Base-by-base conservation (phyloP, 1,139 yeast genomes). In the Geotrichum restrictum region DNA sequence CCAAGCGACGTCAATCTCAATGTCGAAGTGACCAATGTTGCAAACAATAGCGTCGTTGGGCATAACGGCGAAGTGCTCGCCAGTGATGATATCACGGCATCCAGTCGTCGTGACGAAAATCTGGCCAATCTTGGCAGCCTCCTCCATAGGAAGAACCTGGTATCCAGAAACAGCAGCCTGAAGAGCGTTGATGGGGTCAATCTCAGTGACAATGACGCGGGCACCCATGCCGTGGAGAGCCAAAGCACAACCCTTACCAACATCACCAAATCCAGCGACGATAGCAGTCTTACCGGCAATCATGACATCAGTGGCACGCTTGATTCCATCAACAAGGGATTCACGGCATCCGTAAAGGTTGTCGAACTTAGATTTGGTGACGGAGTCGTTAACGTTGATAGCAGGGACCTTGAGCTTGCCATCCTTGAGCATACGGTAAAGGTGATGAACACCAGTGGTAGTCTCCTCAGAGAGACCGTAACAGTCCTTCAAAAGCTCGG, bases 241-340 rank as follows among this genome's bases (percentile, higher is more conserved):
- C 88, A 91, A 86, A 72, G 97, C 98, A 81, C 98, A 93, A 76
- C 99, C 99, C 81, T 93, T 93, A 80, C 99, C 99, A 70, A 93
- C 99, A 74, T 93, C 99, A 83, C 99, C 99, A 81, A 85, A 93
- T 76, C 99, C 99, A 60, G 98, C 98, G 69, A 93, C 98, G 66
- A 93, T 94, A 62, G 98, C 96, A 70, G 89, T 94, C 81, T 93
- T 93, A 80, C 99, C 99, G 64, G 98, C 98, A 72, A 93, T 86
- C 98, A 93, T 94, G 68, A 93, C 98, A 71, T 93, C 99, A 70
- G 98, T 93, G 74, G 98, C 98, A 80, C 99, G 89, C 85, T 93
- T 94, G 75, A 93, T 93, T 80, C 98, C 98, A 76, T 93, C 98
- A 66, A 93, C 80, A 69, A 93, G 84, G 62, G 99, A 94, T 81